phyloP scores from a whole-genome alignment of 495 filamentous ascomycete species.

The Penicillium antarcticum region DNA sequence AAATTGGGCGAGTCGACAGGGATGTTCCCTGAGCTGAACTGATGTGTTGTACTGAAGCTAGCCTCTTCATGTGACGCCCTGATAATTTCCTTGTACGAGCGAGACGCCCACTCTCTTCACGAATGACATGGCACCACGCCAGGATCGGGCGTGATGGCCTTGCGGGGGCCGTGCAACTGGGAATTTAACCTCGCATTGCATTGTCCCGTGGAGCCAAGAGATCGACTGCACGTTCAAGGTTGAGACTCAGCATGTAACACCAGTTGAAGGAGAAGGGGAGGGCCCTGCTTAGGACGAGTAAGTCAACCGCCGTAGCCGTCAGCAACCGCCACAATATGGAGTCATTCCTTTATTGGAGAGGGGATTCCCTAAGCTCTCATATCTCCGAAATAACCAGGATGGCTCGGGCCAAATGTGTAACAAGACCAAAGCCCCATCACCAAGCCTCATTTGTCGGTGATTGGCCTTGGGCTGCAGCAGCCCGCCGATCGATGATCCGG shows the following conservation, averaged over 20 bases:
- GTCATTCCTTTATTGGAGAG: conserved; percentile 1
- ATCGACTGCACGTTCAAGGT: conserved; percentile 32
- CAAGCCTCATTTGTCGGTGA: background rate
- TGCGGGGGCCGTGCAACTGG: conserved; percentile 21
- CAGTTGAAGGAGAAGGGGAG: background rate
- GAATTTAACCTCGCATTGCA: conserved; percentile 36
- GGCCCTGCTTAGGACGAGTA: background rate
- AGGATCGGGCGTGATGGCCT: conserved; percentile 11
- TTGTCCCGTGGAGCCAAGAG: conserved; percentile 28
- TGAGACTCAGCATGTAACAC: background rate
- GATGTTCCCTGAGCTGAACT: conserved; percentile 5
- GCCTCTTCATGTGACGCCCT: background rate
- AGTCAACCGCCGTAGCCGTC: conserved; percentile 9
- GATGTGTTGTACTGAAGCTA: conserved; percentile 10
- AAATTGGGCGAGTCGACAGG: conserved; percentile 1
- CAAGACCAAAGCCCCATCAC: conserved; percentile 4
- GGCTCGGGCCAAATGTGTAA: conserved; percentile 25
- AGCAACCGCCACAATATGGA: conserved; percentile 1
- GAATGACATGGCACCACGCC: conserved; percentile 21
- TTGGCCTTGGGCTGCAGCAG: conserved; percentile 14
- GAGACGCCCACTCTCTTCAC: conserved; percentile 4
- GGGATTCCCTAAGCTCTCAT: background rate
- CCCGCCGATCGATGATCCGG: conserved; percentile 32
- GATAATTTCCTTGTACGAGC: background rate
- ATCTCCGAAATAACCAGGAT: conserved; percentile 11